Base-by-base conservation (phyloP, 495 filamentous ascomycete species). In the Penicillium desertorum region DNA sequence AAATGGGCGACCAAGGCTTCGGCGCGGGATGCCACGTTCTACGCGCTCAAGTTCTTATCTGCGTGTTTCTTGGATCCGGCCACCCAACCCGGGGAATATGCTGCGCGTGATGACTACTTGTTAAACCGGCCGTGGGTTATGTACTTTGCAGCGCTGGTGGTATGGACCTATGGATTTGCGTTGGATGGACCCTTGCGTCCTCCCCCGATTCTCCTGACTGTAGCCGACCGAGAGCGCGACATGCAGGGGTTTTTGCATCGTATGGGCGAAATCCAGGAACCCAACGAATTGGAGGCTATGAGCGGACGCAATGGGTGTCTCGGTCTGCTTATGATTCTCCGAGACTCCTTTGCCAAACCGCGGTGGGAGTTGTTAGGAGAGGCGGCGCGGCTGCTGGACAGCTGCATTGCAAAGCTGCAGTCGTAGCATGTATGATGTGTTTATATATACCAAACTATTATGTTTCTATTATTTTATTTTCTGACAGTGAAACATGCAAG, bases 101-200 rank as follows among this genome's bases (percentile, higher is more conserved):
- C 84, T 12, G 92, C 94, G 0, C 84, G 90, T 17, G 90, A 97
- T 65, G 94, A 98, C 65, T 89, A 88, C 52, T 80, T 98, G 9
- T 80, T 97, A 48, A 96, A 98, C 63, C 82, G 94, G 27, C 91
- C 94, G 3, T 98, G 94, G 94, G 91, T 98, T n/a, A 79, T 98
- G 48, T 98, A 96, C 67, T 95, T 95, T 56, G 90, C 94, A 2
- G 84, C 87, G 3, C 78, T 98, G 42, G 92, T 96, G 27, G 89
- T 97, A 17, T 98, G 93, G 93, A 92, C 84, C 53, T 98, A 98
- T 65, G 94, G 91, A 22, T 98, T 84, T 68, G 94, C 94, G 10
- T 73, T 97, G 52, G 94, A 97, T 64, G 94, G 94, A 1, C 81
- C 90, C 0, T 80, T 89, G 51, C 70, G 77, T 19, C 66, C 72